Evolutionary conservation across 305 asterid genomes (phyloP).

Genomic region (Fraxinus xanthoxyloides): DNA sequence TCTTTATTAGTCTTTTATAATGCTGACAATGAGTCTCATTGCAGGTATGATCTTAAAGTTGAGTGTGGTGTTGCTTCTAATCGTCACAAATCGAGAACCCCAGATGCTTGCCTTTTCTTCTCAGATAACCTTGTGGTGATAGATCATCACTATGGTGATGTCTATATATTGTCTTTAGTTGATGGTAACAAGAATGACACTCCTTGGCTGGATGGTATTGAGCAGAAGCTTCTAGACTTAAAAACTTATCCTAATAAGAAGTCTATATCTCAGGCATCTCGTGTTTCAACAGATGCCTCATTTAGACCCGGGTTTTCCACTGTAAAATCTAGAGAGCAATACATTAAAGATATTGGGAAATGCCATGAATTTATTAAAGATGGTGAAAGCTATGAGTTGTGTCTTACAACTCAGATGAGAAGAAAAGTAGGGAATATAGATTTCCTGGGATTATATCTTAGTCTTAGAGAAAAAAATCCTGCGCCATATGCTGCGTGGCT

Average conservation of each 20-base stretch:
- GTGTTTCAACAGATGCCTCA: constrained; percentile 17
- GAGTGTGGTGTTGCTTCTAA: constrained; percentile 78
- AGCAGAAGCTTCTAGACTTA: constrained; percentile 56
- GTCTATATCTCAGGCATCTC: constrained; percentile 25
- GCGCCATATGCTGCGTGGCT: constrained; percentile 99
- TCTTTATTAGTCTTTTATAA: not conserved
- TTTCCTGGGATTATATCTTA: constrained; percentile 64
- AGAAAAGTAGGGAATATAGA: constrained; percentile 50
- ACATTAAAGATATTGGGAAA: constrained; percentile 60
- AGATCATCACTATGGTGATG: constrained; percentile 70
- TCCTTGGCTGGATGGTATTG: constrained; percentile 63
- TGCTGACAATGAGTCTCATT: constrained; percentile 16
- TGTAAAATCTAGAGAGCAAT: constrained; percentile 72
- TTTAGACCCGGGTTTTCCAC: constrained; percentile 50
- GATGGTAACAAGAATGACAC: constrained; percentile 36
- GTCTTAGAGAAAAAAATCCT: constrained; percentile 79
- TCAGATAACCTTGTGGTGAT: constrained; percentile 80
- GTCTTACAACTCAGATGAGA: constrained; percentile 85
- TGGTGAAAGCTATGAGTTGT: constrained; percentile 94
- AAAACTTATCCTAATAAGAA: constrained; percentile 26
- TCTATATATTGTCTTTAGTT: constrained; percentile 59
- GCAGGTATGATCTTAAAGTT: constrained; percentile 93
- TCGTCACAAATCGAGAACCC: constrained; percentile 67
- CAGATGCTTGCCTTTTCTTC: constrained; percentile 97
- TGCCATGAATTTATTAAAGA: constrained; percentile 74